phyloP scores from a whole-genome alignment of 163 green algal species.

The Chloromonas sp. region DNA sequence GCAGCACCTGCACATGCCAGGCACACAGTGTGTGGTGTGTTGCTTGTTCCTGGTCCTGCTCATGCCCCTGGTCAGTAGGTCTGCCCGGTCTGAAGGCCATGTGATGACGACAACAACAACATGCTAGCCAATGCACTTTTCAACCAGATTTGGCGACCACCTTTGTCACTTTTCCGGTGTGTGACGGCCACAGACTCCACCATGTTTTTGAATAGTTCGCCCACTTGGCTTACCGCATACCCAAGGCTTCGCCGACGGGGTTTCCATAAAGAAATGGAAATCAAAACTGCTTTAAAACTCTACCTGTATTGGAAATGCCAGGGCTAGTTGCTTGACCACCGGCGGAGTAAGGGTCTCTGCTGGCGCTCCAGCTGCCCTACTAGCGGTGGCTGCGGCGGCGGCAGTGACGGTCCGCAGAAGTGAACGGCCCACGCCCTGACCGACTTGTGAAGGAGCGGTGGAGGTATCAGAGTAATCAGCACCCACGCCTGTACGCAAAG shows the following conservation, averaged over 20 bases:
- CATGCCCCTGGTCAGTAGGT: too few species aligned
- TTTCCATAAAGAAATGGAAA: too few species aligned
- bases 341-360: not conserved
- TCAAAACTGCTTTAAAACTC: too few species aligned
- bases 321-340: not conserved
- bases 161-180: not conserved
- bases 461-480: not conserved
- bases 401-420: not conserved
- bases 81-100: not conserved
- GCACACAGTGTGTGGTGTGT: too few species aligned
- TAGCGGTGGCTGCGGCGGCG: not conserved
- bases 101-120: not conserved
- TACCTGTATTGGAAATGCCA: conserved; percentile 9
- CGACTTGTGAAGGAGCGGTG: not conserved
- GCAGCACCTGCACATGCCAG: not conserved
- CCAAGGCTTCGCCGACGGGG: too few species aligned
- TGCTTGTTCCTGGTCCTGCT: too few species aligned
- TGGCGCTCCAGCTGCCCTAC: conserved; percentile 1
- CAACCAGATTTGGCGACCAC: not conserved
- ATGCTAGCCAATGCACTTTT: not conserved
- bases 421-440: not conserved
- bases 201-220: not conserved
- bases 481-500: not conserved
- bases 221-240: too few species aligned
- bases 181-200: not conserved